Evolutionary conservation across 164 flowering plant species (phyloP), one percentile per base, ranked within the genome.

Genomic region (Vitis cinerea): DNA sequence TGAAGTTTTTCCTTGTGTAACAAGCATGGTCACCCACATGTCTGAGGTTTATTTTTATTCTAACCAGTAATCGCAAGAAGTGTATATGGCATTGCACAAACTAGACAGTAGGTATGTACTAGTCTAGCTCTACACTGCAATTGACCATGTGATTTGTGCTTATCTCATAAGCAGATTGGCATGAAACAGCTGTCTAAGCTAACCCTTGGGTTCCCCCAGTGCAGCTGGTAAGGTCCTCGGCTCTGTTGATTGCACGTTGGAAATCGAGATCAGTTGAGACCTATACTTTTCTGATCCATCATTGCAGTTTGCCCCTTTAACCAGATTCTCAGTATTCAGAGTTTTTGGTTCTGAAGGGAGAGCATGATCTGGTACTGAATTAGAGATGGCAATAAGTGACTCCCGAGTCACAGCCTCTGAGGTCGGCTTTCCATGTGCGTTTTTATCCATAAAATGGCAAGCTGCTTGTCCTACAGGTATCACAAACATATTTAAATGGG

Each of bases 311-410:
- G 17, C 50, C 55, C 61, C 71, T 66, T 74, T 67, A 63, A 65
- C 54, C 50, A 50, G 69, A 30, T 63, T 68, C 66, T 68, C 71
- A 10, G 66, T 52, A 23, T 57, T 72, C 19, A 27, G 3, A 49
- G 71, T 72, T 12, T 71, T 76, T 37, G 77, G 63, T 57, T 73
- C 71, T 16, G 73, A 66, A 59, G 62, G 56, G 52, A 11, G 57
- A 64, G 60, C 60, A n/a, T 67, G 74, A 3, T 80, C 80, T n/a
- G 88, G 88, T 44, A 66, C 16, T 59, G 65, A 62, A 71, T 84
- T 70, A 31, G 90, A 80, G 65, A 86, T 68, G 23, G 88, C 85
- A 76, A 86, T 86, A 23, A 86, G 86, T 49, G 83, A 86, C 79
- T 86, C 90, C 54, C 90, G 77, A 71, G 88, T 73, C 77, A 77